Evolutionary conservation across 768 basidiomycete species (phyloP).

Genomic region (Xerocomus spinulosus): DNA sequence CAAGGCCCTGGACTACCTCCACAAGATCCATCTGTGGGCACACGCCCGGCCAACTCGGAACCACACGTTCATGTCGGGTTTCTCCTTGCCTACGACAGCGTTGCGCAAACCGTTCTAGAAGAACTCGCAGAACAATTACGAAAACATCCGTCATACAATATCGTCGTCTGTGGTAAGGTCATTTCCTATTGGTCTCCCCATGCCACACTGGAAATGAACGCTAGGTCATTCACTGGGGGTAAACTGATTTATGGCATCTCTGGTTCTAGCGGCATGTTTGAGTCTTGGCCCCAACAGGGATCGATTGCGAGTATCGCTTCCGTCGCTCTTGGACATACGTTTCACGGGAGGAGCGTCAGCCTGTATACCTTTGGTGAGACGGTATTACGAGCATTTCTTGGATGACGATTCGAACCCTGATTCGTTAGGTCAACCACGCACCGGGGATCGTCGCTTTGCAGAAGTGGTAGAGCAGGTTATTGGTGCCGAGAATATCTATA

Average conservation of each 20-base stretch:
- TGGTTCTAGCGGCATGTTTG: background rate
- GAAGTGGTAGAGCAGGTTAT: conserved; percentile 36
- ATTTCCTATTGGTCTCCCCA: background rate
- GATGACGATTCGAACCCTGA: background rate
- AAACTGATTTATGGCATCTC: conserved; percentile 4
- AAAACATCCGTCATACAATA: conserved; percentile 30
- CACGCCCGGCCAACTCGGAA: conserved; percentile 3
- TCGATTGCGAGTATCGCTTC: conserved; percentile 38
- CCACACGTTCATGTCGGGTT: conserved; percentile 36
- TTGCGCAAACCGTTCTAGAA: conserved; percentile 29
- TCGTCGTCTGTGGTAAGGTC: conserved; percentile 31
- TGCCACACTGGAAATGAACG: background rate
- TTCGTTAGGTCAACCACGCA: conserved; percentile 44
- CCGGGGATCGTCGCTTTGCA: conserved; percentile 40
- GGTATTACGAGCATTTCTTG: too few relatives aligned
- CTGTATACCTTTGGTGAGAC: conserved; percentile 46
- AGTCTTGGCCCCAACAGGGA: conserved; percentile 24
- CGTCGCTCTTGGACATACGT: conserved; percentile 29
- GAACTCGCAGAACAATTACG: conserved; percentile 29
- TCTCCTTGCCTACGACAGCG: conserved; percentile 32
- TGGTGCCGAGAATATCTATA: conserved; percentile 37
- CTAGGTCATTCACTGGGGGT: conserved; percentile 41
- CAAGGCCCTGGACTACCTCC: conserved; percentile 26
- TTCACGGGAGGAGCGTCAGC: conserved; percentile 20
- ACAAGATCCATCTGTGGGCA: background rate